A percentile compares a stretch with the other conserved stretches of the same genome.
Evolutionary conservation across 2,329 filamentous ascomycete genomes (phyloP).

Genomic region (Apiospora arundinis): DNA sequence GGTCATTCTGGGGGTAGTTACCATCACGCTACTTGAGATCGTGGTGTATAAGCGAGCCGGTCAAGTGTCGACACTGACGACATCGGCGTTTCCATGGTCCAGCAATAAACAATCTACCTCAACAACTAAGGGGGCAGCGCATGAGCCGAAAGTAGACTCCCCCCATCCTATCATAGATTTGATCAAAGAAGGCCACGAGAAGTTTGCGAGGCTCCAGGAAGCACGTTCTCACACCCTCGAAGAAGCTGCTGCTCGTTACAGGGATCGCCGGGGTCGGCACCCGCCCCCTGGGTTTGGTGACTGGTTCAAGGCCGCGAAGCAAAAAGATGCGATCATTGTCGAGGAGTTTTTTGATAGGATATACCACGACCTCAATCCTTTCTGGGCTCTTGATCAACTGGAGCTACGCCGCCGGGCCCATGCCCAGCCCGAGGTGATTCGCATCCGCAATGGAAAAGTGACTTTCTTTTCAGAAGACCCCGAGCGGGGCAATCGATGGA

Average conservation of each 20-base stretch:
- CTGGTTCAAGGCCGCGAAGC: slow-evolving; percentile 62
- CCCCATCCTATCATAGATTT: slow-evolving; percentile 55
- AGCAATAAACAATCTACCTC: background rate
- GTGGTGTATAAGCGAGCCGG: background rate
- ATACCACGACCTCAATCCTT: slow-evolving; percentile 66
- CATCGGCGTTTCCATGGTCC: background rate
- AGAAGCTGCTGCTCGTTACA: slow-evolving; percentile 61
- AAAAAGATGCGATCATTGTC: slow-evolving; percentile 58
- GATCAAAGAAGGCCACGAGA: slow-evolving; percentile 50
- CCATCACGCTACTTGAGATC: background rate
- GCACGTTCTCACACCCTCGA: slow-evolving; percentile 54
- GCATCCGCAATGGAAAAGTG: slow-evolving; percentile 53
- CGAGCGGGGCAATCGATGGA: slow-evolving; percentile 47
- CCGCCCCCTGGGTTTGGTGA: slow-evolving; percentile 67
- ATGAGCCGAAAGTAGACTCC: background rate
- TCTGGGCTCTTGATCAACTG: slow-evolving; percentile 60
- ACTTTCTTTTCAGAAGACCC: slow-evolving; percentile 43
- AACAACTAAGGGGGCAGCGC: background rate
- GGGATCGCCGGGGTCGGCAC: slow-evolving; percentile 61
- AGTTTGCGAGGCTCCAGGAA: slow-evolving; percentile 48
- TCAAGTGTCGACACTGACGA: background rate
- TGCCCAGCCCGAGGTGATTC: slow-evolving; percentile 50
- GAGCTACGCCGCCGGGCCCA: slow-evolving; percentile 47
- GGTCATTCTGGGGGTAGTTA: background rate
- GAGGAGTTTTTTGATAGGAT: slow-evolving; percentile 71